These are phyloP conservation scores for Diaporthe humulicola DNA, from an alignment of 2,329 filamentous ascomycete species.

Conservation along the genomic window DNA sequence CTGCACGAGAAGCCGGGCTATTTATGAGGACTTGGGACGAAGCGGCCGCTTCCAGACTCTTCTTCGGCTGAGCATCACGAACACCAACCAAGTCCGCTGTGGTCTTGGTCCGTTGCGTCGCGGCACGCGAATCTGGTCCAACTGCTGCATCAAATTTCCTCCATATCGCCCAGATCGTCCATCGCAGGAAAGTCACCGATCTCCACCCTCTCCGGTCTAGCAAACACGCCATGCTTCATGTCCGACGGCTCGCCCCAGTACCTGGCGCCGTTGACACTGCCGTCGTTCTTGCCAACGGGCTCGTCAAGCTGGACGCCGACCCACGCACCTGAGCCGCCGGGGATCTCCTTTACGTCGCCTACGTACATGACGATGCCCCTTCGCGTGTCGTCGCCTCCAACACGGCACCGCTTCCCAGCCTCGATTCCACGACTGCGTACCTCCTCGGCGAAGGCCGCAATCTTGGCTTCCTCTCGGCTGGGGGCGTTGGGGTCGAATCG, in stretches of 20 bases:
- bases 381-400: slow-evolving; percentile 76
- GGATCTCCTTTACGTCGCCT: slow-evolving; percentile 81
- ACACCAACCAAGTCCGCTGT: background rate
- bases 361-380: slow-evolving; percentile 80
- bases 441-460: slow-evolving; percentile 77
- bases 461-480: slow-evolving; percentile 78
- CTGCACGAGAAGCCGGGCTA: background rate
- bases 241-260: slow-evolving; percentile 78
- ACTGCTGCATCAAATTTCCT: slow-evolving; percentile 69
- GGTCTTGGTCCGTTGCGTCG: background rate
- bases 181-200: slow-evolving; percentile 79
- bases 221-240: slow-evolving; percentile 82
- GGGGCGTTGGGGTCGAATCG: slow-evolving; percentile 92
- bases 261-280: slow-evolving; percentile 71
- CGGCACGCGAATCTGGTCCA: background rate
- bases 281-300: slow-evolving; percentile 86
- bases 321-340: slow-evolving; percentile 75
- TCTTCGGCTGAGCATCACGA: slow-evolving; percentile 5
- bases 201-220: slow-evolving; percentile 82
- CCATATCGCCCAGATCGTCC: slow-evolving; percentile 83
- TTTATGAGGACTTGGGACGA: slow-evolving; percentile 22
- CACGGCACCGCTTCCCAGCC: slow-evolving; percentile 73
- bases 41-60: background rate
- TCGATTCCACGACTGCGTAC: slow-evolving; percentile 77
- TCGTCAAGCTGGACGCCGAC: slow-evolving; percentile 83